Evolutionary conservation across 148 eudicot genomes (phyloP).

Genomic region (Fagopyrum tataricum): DNA sequence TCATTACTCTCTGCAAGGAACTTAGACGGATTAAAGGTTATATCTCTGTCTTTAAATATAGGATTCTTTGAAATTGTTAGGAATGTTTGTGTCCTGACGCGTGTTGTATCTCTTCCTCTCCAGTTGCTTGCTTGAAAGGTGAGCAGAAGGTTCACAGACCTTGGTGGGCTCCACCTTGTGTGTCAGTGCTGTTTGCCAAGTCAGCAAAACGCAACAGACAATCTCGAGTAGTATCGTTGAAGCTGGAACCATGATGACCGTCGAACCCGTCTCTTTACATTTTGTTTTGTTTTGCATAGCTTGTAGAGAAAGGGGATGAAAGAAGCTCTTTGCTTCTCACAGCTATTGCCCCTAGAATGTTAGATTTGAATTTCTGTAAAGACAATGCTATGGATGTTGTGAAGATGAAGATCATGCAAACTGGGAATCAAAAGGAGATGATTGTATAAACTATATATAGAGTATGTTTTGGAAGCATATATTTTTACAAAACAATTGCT

Average conservation of each 20-base stretch:
- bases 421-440: not conserved
- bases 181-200: slow-evolving; percentile 56
- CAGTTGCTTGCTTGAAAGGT: slow-evolving; percentile 98
- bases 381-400: not conserved
- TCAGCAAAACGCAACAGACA: slow-evolving; percentile 86
- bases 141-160: slow-evolving; percentile 82
- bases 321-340: not conserved
- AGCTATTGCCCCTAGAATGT: not conserved
- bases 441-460: slow-evolving; percentile 3
- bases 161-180: slow-evolving; percentile 97
- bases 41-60: not conserved
- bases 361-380: slow-evolving; percentile 6
- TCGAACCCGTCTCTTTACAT: not conserved
- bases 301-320: not conserved
- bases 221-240: slow-evolving; percentile 83
- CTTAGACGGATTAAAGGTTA: slow-evolving; percentile 90
- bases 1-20: slow-evolving; percentile 94
- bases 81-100: not conserved
- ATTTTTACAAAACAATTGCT: not conserved
- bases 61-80: not conserved
- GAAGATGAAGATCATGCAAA: slow-evolving; percentile 5
- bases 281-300: slow-evolving; percentile 3
- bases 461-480: slow-evolving; percentile 2
- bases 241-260: slow-evolving; percentile 72
- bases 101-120: slow-evolving; percentile 8